A percentile compares a stretch with the other conserved stretches of the same genome.
phyloP scores from a whole-genome alignment of 768 basidiomycete genomes.

The Pholiota conissans region DNA sequence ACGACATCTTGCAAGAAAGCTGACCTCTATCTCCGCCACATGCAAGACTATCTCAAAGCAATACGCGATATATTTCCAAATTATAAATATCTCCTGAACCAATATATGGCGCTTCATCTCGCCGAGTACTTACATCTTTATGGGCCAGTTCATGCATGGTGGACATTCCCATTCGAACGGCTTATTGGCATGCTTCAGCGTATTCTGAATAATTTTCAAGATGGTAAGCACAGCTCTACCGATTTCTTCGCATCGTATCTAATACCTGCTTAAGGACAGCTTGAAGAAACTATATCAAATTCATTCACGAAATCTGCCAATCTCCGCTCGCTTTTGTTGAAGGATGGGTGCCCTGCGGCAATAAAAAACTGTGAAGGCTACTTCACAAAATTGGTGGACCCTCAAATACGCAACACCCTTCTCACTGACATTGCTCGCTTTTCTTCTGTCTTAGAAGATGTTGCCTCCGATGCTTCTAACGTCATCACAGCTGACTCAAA shows the following conservation, averaged over 20 bases:
- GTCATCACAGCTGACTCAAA: no score
- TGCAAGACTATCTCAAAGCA: slow-evolving; percentile 22
- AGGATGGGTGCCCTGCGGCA: not conserved
- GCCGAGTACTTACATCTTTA: slow-evolving; percentile 33
- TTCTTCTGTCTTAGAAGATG: not conserved
- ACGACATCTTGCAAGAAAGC: slow-evolving; percentile 8
- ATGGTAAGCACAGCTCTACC: not conserved
- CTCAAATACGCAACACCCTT: not conserved
- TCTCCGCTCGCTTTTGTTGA: not conserved
- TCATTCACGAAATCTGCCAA: not conserved
- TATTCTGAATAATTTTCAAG: slow-evolving; percentile 27
- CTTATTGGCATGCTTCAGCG: slow-evolving; percentile 10
- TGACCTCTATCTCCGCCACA: slow-evolving; percentile 11
- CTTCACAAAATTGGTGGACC: not conserved
- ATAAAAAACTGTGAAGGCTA: not conserved
- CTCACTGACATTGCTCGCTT: not conserved
- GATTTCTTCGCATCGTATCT: not conserved
- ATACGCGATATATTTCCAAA: not conserved
- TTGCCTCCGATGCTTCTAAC: no score
- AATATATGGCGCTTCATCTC: slow-evolving; percentile 33
- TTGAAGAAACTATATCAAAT: not conserved
- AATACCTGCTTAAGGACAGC: not conserved
- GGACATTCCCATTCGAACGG: slow-evolving; percentile 11
- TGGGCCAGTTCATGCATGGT: slow-evolving; percentile 19
- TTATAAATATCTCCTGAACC: not conserved